Base-by-base conservation (phyloP, 495 filamentous ascomycete genomes). In the Tuber microsphaerosporum region DNA sequence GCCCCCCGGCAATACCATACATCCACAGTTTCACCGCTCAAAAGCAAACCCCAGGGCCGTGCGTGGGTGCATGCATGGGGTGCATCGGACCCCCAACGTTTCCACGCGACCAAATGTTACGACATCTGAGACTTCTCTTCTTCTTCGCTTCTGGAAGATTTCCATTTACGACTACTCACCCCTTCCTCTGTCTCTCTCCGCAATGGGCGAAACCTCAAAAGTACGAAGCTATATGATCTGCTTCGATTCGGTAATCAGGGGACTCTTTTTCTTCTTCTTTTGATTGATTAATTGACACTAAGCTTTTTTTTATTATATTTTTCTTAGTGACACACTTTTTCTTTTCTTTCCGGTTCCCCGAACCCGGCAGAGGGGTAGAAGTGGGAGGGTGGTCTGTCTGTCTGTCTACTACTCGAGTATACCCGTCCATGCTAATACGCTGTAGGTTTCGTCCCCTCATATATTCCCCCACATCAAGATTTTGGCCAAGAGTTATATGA, bases 371-470 rank as follows among this genome's bases (percentile, higher is more conserved):
- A 22, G 5, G 48, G 22, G 22, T 43, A 43, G 42, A 43, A 12
- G 51, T 10, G 12, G 51, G 39, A 41, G 39, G 39, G 39, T 41
- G 39, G 39, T 41, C 1, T n/a, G 39, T 5, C 39, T 41, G 39
- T 41, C 51, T 14, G n/a, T 61, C n/a, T 14, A 22, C 10, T 22
- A n/a, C n/a, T n/a, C n/a, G n/a, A n/a, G n/a, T 22, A 2, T 37
- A 22, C 12, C 51, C 51, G 22, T 26, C n/a, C 3, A n/a, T 61
- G 51, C 3, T 26, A 61, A 61, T 26, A 61, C 14, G 12, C 9
- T 74, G 75, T 75, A 78, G 72, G 77, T 79, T 79, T 74, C 77
- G 70, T n/a, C 22, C 26, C 70, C 70, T 75, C 76, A 70, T 75
- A 79, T 79, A 71, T 70, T 65, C 77, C 73, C 77, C 71, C 65